A percentile compares a stretch with the other conserved stretches of the same genome.
Conservation (phyloP, 352 stramenopile genomes). For the Phytophthora uliginosa region DNA sequence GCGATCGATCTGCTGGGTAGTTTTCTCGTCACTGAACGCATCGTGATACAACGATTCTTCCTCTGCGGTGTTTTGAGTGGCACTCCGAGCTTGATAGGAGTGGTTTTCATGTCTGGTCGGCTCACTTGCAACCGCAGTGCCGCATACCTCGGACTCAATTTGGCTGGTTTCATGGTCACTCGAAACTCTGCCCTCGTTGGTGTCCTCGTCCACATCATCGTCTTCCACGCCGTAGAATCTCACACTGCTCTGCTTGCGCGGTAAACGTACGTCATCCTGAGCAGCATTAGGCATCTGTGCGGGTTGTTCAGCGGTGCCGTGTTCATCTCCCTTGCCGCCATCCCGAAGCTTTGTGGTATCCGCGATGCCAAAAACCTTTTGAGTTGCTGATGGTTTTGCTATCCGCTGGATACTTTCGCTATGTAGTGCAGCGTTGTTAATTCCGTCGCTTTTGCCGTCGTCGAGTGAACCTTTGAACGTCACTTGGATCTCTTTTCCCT, state of each 20-base stretch:
- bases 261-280: neutral
- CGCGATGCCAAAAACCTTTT: constrained; percentile 10
- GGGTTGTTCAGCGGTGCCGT: neutral
- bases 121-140: neutral
- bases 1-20: neutral
- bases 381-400: constrained; percentile 1
- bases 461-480: constrained; percentile 33
- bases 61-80: neutral
- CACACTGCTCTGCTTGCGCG: constrained; percentile 24
- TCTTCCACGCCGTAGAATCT: constrained; percentile 4
- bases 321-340: neutral
- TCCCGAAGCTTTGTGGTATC: neutral
- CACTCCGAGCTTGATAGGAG: neutral
- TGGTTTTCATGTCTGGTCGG: neutral
- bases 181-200: neutral
- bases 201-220: neutral
- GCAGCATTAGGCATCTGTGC: neutral
- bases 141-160: neutral
- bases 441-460: neutral
- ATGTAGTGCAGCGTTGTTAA: neutral
- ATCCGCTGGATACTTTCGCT: neutral
- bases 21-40: neutral
- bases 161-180: neutral
- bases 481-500: constrained; percentile 31
- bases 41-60: neutral